Conservation (phyloP, 2,329 filamentous ascomycete species). For the Epichloe baconii region DNA sequence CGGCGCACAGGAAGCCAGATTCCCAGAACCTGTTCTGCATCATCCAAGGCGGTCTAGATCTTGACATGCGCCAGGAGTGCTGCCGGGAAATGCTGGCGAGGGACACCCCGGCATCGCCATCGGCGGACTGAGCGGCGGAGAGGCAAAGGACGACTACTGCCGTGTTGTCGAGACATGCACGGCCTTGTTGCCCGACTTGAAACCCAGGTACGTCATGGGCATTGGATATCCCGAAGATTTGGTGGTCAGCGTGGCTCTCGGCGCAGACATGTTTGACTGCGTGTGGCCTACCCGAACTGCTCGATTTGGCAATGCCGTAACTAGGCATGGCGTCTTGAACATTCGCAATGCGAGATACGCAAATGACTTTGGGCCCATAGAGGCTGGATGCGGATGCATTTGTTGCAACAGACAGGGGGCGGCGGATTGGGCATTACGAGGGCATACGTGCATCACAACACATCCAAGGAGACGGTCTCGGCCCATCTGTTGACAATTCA, state of each 20-base stretch:
- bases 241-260: constrained; percentile 82
- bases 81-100: constrained; percentile 76
- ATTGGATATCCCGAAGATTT: constrained; percentile 96
- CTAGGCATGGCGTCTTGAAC: constrained; percentile 68
- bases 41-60: constrained; percentile 87
- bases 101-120: constrained; percentile 94
- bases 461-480: constrained; percentile 87
- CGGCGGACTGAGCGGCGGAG: constrained; percentile 84
- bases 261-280: constrained; percentile 99
- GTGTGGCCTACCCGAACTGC: constrained; percentile 97
- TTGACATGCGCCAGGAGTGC: constrained; percentile 75
- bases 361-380: constrained; percentile 70
- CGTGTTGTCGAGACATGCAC: constrained; percentile 82
- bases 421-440: constrained; percentile 71
- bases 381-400: constrained; percentile 67
- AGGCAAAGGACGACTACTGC: constrained; percentile 89
- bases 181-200: constrained; percentile 67
- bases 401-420: constrained; percentile 54
- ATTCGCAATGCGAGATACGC: constrained; percentile 65
- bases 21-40: constrained; percentile 95
- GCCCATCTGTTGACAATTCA: constrained; percentile 80
- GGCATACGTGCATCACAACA: constrained; percentile 83
- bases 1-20: constrained; percentile 70
- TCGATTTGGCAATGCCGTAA: constrained; percentile 90
- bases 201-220: constrained; percentile 98